Base-by-base conservation (phyloP, 2,329 filamentous ascomycete genomes). In the Pseudogymnoascus sp. region DNA sequence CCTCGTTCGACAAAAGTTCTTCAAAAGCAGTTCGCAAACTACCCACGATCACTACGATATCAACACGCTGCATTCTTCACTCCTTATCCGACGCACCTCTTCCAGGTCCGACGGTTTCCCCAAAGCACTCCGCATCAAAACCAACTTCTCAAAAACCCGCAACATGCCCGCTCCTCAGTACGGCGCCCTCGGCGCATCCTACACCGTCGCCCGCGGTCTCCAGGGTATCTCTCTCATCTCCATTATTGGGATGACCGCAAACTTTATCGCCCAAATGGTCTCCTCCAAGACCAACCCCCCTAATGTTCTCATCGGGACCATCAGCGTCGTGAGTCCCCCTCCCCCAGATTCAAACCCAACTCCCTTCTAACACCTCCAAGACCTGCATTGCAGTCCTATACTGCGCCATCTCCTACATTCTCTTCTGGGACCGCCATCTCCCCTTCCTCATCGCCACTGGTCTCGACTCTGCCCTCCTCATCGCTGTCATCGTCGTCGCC, bases 251-350 rank as follows among this genome's bases (percentile, higher is more conserved):
- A 84, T 96, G 74, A 86, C 86, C 0, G 85, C 88, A 71, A 91
- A 93, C 75, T 96, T 96, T 76, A 87, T 96, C 70, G 82, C 86
- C 23, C 82, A 90, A 69, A 91, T 96, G 73, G 84, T 91, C 50
- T 78, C 80, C 46, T 83, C 80, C 21, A 82, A 87, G 66, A 83
- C 87, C 63, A 80, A 83, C 31, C 85, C 89, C 0, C 90, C 91
- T 0, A 79, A 84, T 61, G 85, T 92, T 56, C 80, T 97, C 21
- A 83, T 96, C 31, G 91, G 87, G 31, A 91, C 90, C 2, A 81
- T 96, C 66, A 85, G 85, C 65, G 85, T 96, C 68, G 92, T 96
- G 83, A 72, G 90, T 83, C 17, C 13, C 46, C 35, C 33, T 37
- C 13, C 13, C 33, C 26, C 26, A 29, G 2, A 29, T 9, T 9